Conservation (phyloP, 176 grass and related monocot genomes). For the Lolium rigidum region DNA sequence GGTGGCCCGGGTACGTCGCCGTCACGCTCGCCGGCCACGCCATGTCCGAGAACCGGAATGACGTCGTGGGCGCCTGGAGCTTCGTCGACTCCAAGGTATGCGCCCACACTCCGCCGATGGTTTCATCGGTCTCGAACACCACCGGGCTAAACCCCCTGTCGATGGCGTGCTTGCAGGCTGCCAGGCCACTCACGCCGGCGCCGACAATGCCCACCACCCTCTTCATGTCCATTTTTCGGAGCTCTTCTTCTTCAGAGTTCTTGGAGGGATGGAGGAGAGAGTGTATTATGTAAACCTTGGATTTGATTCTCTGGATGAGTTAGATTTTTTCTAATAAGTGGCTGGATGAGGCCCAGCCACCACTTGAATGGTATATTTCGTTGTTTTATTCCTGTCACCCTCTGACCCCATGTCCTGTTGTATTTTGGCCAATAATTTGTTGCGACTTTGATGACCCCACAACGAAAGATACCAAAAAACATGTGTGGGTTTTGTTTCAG, state of each 20-base stretch:
- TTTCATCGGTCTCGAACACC: constrained; percentile 64
- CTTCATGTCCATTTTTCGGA: constrained; percentile 56
- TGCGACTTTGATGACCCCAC: background rate
- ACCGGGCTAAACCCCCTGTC: constrained; percentile 69
- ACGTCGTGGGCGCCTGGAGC: constrained; percentile 61
- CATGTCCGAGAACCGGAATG: constrained; percentile 73
- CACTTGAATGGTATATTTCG: constrained; percentile 45
- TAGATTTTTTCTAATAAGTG: constrained; percentile 47
- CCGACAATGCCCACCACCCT: constrained; percentile 78
- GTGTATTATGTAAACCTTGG: background rate
- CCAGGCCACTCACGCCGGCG: constrained; percentile 81
- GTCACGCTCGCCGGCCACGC: constrained; percentile 62
- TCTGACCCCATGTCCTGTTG: background rate
- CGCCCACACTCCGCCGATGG: constrained; percentile 76
- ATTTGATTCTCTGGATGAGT: constrained; percentile 29
- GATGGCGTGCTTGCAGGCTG: constrained; percentile 77
- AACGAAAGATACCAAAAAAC: background rate
- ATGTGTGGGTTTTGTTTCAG: background rate
- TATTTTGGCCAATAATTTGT: background rate
- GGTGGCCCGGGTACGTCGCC: constrained; percentile 56
- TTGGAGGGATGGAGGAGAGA: constrained; percentile 18
- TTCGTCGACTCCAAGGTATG: constrained; percentile 74
- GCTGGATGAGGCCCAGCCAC: constrained; percentile 40
- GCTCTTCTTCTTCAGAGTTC: constrained; percentile 15
- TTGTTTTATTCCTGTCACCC: constrained; percentile 11